These are phyloP conservation scores for Claviceps sp. DNA, from an alignment of 2,329 filamentous ascomycete species.

Conservation along the genomic window DNA sequence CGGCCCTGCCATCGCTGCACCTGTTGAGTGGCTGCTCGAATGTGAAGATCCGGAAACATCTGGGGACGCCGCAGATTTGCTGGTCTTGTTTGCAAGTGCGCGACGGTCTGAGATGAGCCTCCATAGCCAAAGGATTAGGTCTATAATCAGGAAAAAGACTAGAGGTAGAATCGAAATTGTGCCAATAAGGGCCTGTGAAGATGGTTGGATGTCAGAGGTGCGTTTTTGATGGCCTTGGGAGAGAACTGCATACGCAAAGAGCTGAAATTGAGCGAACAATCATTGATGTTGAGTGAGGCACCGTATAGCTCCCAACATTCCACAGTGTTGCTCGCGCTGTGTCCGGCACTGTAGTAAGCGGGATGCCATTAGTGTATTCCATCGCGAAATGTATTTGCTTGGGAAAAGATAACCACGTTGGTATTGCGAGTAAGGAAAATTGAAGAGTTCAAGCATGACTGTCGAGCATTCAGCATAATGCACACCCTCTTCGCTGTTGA, in stretches of 20 bases:
- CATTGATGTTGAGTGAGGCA: constrained; percentile 17
- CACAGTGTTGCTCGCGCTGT: constrained; percentile 12
- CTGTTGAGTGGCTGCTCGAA: background rate
- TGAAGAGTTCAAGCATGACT: background rate
- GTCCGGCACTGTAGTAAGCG: constrained; percentile 13
- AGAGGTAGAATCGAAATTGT: constrained; percentile 34
- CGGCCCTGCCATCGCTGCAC: constrained; percentile 1
- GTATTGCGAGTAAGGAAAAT: background rate
- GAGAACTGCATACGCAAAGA: constrained; percentile 20
- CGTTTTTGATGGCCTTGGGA: background rate
- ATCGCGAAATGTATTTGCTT: background rate
- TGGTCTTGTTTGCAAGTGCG: background rate
- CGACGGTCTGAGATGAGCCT: constrained; percentile 22
- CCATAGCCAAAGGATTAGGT: constrained; percentile 40
- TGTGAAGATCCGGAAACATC: background rate
- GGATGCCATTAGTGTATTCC: background rate
- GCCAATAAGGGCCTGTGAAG: constrained; percentile 27
- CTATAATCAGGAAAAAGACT: constrained; percentile 33
- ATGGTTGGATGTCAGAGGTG: constrained; percentile 5
- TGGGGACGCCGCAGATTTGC: background rate
- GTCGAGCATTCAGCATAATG: background rate
- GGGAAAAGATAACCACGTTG: background rate
- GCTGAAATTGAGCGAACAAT: constrained; percentile 24
- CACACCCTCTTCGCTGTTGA: background rate
- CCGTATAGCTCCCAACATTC: constrained; percentile 13